Evolutionary conservation across 2,329 filamentous ascomycete species (phyloP).

Genomic region (Aspergillus aculeatinus): DNA sequence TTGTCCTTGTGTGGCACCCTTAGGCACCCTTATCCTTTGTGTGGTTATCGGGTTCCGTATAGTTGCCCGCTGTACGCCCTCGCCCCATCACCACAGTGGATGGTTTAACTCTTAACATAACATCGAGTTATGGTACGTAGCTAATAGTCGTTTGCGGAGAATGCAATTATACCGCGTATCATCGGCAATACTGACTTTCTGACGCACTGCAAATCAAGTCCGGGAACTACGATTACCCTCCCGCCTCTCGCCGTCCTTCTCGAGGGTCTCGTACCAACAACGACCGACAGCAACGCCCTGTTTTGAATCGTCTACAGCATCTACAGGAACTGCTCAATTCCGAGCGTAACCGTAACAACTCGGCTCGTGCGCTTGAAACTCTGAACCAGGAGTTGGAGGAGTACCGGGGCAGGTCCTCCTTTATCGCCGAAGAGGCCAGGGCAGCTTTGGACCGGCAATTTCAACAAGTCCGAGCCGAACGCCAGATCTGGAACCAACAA

Average conservation of each 20-base stretch:
- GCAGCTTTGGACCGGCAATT: conserved; percentile 28
- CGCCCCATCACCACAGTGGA: neutral
- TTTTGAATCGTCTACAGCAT: conserved; percentile 33
- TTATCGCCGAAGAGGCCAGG: conserved; percentile 25
- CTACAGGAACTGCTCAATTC: conserved; percentile 41
- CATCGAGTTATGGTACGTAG: neutral
- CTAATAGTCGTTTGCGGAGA: neutral
- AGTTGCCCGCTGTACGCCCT: neutral
- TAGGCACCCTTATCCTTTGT: neutral
- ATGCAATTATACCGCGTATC: neutral
- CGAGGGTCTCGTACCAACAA: conserved; percentile 23
- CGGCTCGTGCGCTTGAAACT: conserved; percentile 37
- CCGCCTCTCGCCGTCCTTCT: conserved; percentile 35
- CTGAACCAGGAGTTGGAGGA: conserved; percentile 42
- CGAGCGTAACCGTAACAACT: conserved; percentile 33
- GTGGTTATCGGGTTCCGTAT: neutral
- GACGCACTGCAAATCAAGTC: conserved; percentile 31
- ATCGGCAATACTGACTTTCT: conserved; percentile 21
- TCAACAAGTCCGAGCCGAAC: conserved; percentile 22
- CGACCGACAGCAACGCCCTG: conserved; percentile 25
- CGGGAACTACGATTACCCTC: conserved; percentile 45
- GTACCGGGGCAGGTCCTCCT: conserved; percentile 13
- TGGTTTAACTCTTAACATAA: neutral
- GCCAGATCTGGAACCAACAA: conserved; percentile 10
- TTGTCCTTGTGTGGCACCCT: neutral